phyloP scores from a whole-genome alignment of 768 basidiomycete genomes.

The Kockovaella imperatae region DNA sequence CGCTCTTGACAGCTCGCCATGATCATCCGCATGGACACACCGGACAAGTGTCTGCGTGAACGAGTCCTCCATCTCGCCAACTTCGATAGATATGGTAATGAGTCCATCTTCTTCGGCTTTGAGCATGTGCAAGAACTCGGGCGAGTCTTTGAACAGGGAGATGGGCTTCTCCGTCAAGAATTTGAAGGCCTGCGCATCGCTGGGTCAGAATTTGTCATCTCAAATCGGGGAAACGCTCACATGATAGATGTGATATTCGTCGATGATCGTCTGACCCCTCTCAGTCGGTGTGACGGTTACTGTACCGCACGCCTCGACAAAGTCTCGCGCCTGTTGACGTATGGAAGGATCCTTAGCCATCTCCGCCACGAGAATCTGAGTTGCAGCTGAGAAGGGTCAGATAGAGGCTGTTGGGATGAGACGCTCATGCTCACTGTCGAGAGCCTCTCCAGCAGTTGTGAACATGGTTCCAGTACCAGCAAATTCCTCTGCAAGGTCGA shows the following conservation, averaged over 20 bases:
- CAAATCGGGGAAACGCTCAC: slow-evolving; percentile 37
- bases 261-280: slow-evolving; percentile 56
- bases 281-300: slow-evolving; percentile 81
- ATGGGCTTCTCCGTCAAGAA: slow-evolving; percentile 77
- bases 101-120: slow-evolving; percentile 83
- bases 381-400: slow-evolving; percentile 28
- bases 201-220: background rate
- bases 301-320: slow-evolving; percentile 66
- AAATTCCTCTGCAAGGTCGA: slow-evolving; percentile 78
- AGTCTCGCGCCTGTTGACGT: slow-evolving; percentile 63
- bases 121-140: slow-evolving; percentile 85
- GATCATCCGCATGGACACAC: slow-evolving; percentile 79
- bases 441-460: slow-evolving; percentile 25
- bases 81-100: slow-evolving; percentile 62
- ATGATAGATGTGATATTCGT: slow-evolving; percentile 50
- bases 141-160: slow-evolving; percentile 57
- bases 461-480: slow-evolving; percentile 48
- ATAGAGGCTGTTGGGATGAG: background rate
- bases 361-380: slow-evolving; percentile 76
- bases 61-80: slow-evolving; percentile 55
- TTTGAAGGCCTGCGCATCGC: slow-evolving; percentile 86
- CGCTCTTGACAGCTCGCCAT: slow-evolving; percentile 68
- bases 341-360: slow-evolving; percentile 87
- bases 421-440: slow-evolving; percentile 26
- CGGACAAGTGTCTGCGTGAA: slow-evolving; percentile 70